These are phyloP conservation scores for Jamesozyma jinghongensis DNA, from an alignment of 805 yeast genomes.

Conservation along the genomic window DNA sequence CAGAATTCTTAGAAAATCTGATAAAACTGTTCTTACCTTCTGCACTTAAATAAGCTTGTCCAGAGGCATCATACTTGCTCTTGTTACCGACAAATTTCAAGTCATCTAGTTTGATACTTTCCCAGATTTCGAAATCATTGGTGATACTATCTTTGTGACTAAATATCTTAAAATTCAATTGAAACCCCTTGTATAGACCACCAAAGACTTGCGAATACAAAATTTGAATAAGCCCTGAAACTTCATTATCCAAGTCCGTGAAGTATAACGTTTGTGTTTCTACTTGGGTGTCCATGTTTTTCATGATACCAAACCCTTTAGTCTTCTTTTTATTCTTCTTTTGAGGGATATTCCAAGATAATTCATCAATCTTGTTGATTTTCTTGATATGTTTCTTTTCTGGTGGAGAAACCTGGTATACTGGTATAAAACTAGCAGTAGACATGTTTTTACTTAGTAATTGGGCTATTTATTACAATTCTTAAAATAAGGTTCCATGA, in stretches of 20 bases:
- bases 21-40: constrained; percentile 13
- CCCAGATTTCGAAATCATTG: constrained; percentile 36
- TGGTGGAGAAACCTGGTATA: constrained; percentile 4
- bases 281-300: constrained; percentile 23
- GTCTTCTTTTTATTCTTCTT: background rate
- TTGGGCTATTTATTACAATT: background rate
- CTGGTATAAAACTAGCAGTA: constrained; percentile 4
- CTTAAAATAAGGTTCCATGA: too few relatives aligned
- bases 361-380: constrained; percentile 1
- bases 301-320: background rate
- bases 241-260: constrained; percentile 36
- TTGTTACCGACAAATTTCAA: constrained; percentile 3
- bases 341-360: constrained; percentile 5
- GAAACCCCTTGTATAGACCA: constrained; percentile 46
- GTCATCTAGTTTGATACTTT: constrained; percentile 35
- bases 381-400: background rate
- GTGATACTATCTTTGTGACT: constrained; percentile 10
- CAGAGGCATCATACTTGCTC: constrained; percentile 10
- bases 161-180: constrained; percentile 41
- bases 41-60: constrained; percentile 10
- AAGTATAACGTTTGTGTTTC: constrained; percentile 50
- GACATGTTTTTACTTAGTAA: constrained; percentile 1
- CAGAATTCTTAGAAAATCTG: constrained; percentile 9
- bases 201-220: constrained; percentile 42
- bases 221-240: constrained; percentile 43